Base-by-base conservation (phyloP, 116 monocot genomes). In the Dioscorea cayenensis region DNA sequence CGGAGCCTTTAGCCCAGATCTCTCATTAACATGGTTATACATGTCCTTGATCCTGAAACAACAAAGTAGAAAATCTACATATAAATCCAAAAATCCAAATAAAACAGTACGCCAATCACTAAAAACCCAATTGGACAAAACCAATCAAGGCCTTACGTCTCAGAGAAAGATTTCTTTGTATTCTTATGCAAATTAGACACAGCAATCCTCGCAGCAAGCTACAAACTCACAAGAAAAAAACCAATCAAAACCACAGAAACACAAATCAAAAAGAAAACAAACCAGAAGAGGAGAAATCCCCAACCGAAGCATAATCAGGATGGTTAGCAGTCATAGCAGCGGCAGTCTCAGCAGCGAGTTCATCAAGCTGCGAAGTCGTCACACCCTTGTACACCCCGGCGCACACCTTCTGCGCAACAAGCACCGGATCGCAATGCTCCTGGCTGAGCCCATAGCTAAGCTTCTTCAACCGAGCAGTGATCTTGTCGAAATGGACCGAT, bases 401-500 rank as follows among this genome's bases (percentile, higher is more conserved):
- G 70, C 97, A 97, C 21, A 97, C 97, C 79, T 97, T 97, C 81
- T 97, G 97, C 3, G 97, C 84, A 16, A 97, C 88, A 55, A 97
- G 86, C 37, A 93, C 86, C 1, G 94, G 90, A 51, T 97, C 97
- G 76, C 97, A 97, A 86, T 97, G 97, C 64, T 97, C 97, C 66
- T 78, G 79, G 83, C 75, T 97, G 61, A 97, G 83, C 20, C 97
- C 97, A 32, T 97, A 97, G 77, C 97, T 97, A 63, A 97, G 71
- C 84, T 89, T 97, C 97, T 97, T 97, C 62, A 97, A 72, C 63
- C 94, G 63, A 28, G 97, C 97, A 19, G 94, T 97, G 80, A 97
- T 97, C 90, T 97, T 97, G 84, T 97, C 97, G 84, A 97, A 97
- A 77, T 97, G 93, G 18, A 97, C 97, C 6, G 79, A 37, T 77